Conservation (phyloP, 2,329 filamentous ascomycete genomes). For the Alternaria triticimaculans region DNA sequence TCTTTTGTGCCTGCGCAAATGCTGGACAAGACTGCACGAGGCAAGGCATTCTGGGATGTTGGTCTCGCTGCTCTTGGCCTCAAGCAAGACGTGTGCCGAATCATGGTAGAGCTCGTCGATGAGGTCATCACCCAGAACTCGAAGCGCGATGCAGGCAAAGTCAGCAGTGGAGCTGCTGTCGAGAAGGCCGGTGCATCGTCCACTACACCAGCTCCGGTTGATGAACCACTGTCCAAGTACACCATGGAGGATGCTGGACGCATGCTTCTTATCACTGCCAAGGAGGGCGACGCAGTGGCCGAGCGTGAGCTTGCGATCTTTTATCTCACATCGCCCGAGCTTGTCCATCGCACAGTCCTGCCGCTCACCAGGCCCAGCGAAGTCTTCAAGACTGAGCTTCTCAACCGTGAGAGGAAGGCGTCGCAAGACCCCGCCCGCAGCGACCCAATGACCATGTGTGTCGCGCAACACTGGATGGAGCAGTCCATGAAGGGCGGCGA, state of each 20-base stretch:
- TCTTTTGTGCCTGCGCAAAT: constrained; percentile 65
- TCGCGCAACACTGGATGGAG: constrained; percentile 98
- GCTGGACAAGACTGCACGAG: constrained; percentile 64
- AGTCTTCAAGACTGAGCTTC: constrained; percentile 87
- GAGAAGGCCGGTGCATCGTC: constrained; percentile 25
- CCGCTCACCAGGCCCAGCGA: constrained; percentile 85
- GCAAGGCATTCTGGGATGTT: constrained; percentile 89
- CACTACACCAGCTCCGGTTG: constrained; percentile 8
- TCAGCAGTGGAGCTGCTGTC: constrained; percentile 26
- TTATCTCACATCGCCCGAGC: constrained; percentile 89
- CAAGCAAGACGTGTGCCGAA: constrained; percentile 85
- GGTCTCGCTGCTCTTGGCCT: constrained; percentile 85
- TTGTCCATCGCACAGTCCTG: constrained; percentile 78
- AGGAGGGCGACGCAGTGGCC: constrained; percentile 85
- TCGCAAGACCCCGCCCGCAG: constrained; percentile 68
- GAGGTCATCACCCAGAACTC: constrained; percentile 73
- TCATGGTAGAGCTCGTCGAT: constrained; percentile 79
- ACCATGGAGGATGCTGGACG: constrained; percentile 80
- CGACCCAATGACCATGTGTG: constrained; percentile 88
- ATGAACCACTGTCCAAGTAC: constrained; percentile 64
- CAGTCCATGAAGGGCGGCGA: constrained; percentile 86
- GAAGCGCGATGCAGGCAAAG: constrained; percentile 57
- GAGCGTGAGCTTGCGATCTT: constrained; percentile 93
- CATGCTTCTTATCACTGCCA: constrained; percentile 93
- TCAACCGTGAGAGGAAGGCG: constrained; percentile 66